Conservation (phyloP, 2,329 filamentous ascomycete species). For the Tolypocladium tundrense region DNA sequence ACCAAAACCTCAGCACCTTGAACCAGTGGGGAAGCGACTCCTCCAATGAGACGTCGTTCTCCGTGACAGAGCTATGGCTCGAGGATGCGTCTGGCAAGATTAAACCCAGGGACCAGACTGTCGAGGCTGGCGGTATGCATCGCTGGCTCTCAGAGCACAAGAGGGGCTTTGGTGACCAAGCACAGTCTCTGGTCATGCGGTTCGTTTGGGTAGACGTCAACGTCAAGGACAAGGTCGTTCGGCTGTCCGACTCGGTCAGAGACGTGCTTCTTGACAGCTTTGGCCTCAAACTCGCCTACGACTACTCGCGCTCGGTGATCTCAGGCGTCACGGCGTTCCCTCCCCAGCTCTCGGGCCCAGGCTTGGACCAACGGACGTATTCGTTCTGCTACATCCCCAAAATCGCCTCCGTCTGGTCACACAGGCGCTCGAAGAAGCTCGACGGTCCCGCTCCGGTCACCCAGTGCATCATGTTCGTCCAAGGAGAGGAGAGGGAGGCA, state of each 20-base stretch:
- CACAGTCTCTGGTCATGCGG: conserved; percentile 17
- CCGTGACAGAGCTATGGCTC: conserved; percentile 19
- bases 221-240: conserved; percentile 11
- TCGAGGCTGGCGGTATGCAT: conserved; percentile 4
- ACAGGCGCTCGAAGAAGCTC: conserved; percentile 7
- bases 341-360: conserved; percentile 1
- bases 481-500: conserved; percentile 12
- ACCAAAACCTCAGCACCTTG: conserved; percentile 16
- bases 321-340: conserved; percentile 20
- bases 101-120: conserved; percentile 2
- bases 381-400: conserved; percentile 27
- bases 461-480: conserved; percentile 20
- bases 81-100: conserved; percentile 10
- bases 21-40: conserved; percentile 10
- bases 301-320: conserved; percentile 22
- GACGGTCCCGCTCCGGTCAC: conserved; percentile 10
- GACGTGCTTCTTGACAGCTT: conserved; percentile 15
- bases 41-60: conserved; percentile 10
- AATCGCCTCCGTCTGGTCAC: conserved; percentile 25
- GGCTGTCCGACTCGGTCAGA: conserved; percentile 11
- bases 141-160: conserved; percentile 14
- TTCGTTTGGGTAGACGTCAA: conserved; percentile 17
- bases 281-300: conserved; percentile 18
- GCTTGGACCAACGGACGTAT: conserved; percentile 12
- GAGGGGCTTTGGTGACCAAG: conserved; percentile 1